Evolutionary conservation across 805 yeast genomes (phyloP).

Genomic region (Wickerhamiella allomyrinae): DNA sequence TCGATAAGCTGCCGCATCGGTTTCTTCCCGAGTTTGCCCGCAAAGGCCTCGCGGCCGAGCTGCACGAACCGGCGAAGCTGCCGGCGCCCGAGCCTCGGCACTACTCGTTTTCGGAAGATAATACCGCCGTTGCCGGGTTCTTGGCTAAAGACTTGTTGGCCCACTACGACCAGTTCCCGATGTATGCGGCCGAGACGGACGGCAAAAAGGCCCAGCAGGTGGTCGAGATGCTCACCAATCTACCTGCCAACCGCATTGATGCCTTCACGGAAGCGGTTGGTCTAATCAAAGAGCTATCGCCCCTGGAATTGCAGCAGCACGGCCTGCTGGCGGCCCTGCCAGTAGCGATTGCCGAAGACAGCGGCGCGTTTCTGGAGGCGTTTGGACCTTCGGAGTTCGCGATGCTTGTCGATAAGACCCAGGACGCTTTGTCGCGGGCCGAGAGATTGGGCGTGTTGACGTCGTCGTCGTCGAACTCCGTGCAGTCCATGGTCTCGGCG

Average conservation of each 20-base stretch:
- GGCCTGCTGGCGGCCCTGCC: slow-evolving; percentile 1
- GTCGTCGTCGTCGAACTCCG: slow-evolving; percentile 2
- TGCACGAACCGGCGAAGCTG: slow-evolving; percentile 1
- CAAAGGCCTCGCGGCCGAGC: slow-evolving; percentile 6
- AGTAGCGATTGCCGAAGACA: neutral
- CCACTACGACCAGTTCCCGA: neutral
- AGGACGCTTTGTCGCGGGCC: slow-evolving; percentile 6
- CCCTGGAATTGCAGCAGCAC: slow-evolving; percentile 1
- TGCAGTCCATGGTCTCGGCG: slow-evolving; percentile 1
- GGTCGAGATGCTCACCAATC: neutral
- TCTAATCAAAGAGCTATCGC: neutral
- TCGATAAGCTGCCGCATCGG: slow-evolving; percentile 1
- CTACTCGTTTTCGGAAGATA: neutral
- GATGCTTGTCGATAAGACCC: slow-evolving; percentile 5
- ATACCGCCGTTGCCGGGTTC: neutral
- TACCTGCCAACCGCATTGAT: neutral
- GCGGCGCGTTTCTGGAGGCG: neutral
- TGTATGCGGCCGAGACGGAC: neutral
- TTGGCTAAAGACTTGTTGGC: neutral
- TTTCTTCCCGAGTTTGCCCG: neutral
- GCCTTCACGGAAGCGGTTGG: neutral
- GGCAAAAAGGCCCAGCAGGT: neutral
- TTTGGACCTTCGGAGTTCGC: neutral
- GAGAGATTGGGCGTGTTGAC: slow-evolving; percentile 7
- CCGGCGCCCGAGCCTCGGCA: neutral